Evolutionary conservation across 2,329 filamentous ascomycete genomes (phyloP).

Genomic region (Penicillium sp.): DNA sequence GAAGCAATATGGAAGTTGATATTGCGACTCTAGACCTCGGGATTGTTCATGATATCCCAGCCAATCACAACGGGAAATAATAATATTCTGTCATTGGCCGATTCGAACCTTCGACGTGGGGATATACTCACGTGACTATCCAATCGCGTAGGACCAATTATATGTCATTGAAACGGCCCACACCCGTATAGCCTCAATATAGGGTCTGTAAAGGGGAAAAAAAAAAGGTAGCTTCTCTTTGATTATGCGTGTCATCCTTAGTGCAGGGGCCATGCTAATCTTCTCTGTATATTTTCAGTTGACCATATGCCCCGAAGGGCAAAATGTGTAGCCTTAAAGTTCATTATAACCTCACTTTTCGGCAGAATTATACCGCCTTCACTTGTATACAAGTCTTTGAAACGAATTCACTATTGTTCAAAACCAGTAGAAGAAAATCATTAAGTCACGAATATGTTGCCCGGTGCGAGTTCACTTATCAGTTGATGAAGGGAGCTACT

Average conservation of each 20-base stretch:
- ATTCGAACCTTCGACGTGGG: background rate
- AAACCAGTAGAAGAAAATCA: background rate
- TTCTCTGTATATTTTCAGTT: slow-evolving; percentile 70
- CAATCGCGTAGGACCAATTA: background rate
- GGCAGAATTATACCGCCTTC: background rate
- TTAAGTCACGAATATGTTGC: slow-evolving; percentile 1
- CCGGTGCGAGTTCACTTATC: slow-evolving; percentile 1
- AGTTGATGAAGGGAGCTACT: slow-evolving; percentile 1
- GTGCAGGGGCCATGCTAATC: slow-evolving; percentile 80
- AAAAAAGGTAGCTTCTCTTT: slow-evolving; percentile 73
- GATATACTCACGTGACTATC: background rate
- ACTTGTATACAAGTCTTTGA: background rate
- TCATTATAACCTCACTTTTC: slow-evolving; percentile 20
- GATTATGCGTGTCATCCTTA: slow-evolving; percentile 92
- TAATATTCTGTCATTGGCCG: background rate
- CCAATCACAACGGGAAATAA: slow-evolving; percentile 12
- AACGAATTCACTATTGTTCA: slow-evolving; percentile 4
- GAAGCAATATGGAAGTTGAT: slow-evolving; percentile 6
- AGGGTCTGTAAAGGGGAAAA: slow-evolving; percentile 51
- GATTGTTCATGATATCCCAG: slow-evolving; percentile 7
- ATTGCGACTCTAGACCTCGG: background rate
- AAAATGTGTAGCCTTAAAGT: slow-evolving; percentile 1
- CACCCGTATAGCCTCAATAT: background rate
- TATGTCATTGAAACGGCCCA: too few species aligned
- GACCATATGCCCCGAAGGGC: slow-evolving; percentile 56